Conservation (phyloP, 805 yeast genomes). For the Saccharomycopsis sp. region DNA sequence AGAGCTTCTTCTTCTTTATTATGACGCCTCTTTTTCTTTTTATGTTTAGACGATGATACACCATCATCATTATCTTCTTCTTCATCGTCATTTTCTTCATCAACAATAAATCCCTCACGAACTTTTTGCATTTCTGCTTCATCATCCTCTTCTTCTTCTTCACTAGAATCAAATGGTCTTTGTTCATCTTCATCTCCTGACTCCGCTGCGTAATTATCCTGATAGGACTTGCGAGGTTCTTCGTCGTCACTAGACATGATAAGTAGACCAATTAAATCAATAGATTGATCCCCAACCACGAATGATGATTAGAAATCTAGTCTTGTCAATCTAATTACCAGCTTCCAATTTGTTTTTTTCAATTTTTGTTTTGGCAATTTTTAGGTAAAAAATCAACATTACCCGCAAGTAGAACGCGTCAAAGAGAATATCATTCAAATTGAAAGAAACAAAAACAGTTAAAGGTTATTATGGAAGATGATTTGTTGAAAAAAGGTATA, state of each 20-base stretch:
- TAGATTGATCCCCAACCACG: too few relatives aligned
- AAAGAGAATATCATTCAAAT: too few relatives aligned
- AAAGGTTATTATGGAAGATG: too few relatives aligned
- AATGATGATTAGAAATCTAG: too few relatives aligned
- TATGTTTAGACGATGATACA: constrained; percentile 26
- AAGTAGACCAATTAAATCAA: too few relatives aligned
- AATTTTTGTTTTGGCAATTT: too few relatives aligned
- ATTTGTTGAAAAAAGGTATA: too few relatives aligned
- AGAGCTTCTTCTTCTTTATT: constrained; percentile 50
- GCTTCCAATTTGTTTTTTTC: too few relatives aligned
- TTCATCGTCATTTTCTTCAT: constrained; percentile 19
- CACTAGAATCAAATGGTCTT: constrained; percentile 16
- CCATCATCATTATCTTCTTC: constrained; percentile 18
- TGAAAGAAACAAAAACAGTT: too few relatives aligned
- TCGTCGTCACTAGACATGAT: constrained; percentile 5
- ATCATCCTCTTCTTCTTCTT: constrained; percentile 19
- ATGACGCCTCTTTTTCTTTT: constrained; percentile 26
- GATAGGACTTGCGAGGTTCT: neutral
- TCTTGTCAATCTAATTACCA: too few relatives aligned
- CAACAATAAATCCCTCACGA: constrained; percentile 18
- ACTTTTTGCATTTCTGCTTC: constrained; percentile 17
- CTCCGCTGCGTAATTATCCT: constrained; percentile 7
- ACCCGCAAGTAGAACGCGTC: too few relatives aligned
- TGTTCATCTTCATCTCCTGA: constrained; percentile 15
- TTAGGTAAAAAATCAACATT: too few relatives aligned